phyloP scores from a whole-genome alignment of 768 basidiomycete species.

The Infundibulicybe gibba region DNA sequence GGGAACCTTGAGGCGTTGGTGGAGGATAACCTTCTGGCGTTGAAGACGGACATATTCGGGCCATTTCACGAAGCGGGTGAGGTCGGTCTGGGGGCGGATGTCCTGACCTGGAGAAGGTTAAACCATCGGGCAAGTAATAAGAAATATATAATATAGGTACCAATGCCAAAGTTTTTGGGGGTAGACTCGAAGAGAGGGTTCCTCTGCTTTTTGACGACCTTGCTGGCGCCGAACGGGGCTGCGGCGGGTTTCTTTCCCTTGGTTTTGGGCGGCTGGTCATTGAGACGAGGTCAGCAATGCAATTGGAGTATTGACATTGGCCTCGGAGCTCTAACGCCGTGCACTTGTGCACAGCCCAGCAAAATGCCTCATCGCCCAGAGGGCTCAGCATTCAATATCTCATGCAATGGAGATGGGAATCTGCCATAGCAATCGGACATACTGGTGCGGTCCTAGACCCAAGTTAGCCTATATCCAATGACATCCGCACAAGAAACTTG shows the following conservation, averaged over 20 bases:
- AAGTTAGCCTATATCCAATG: slow-evolving; percentile 9
- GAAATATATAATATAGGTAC: slow-evolving; percentile 32
- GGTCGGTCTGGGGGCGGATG: slow-evolving; percentile 82
- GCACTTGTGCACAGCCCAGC: slow-evolving; percentile 15
- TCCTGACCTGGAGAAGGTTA: slow-evolving; percentile 68
- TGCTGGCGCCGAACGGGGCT: slow-evolving; percentile 79
- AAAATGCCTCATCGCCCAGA: neutral
- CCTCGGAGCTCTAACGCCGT: slow-evolving; percentile 57
- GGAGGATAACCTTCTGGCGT: slow-evolving; percentile 96
- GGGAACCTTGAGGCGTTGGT: slow-evolving; percentile 97
- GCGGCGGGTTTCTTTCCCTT: slow-evolving; percentile 86
- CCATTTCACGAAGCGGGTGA: slow-evolving; percentile 99
- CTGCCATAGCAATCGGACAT: slow-evolving; percentile 9
- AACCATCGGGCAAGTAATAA: neutral
- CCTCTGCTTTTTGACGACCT: slow-evolving; percentile 73
- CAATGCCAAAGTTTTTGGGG: slow-evolving; percentile 94
- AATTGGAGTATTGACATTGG: slow-evolving; percentile 27
- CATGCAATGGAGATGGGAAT: slow-evolving; percentile 19
- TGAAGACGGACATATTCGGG: slow-evolving; percentile 98
- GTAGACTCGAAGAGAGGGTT: slow-evolving; percentile 94
- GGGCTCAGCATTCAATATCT: slow-evolving; percentile 37
- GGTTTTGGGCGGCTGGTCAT: slow-evolving; percentile 87
- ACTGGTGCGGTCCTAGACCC: slow-evolving; percentile 20
- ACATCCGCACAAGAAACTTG: slow-evolving; percentile 38
- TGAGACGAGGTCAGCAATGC: slow-evolving; percentile 69